phyloP scores from a whole-genome alignment of 176 grass and related monocot species.

The Luzula sylvatica region DNA sequence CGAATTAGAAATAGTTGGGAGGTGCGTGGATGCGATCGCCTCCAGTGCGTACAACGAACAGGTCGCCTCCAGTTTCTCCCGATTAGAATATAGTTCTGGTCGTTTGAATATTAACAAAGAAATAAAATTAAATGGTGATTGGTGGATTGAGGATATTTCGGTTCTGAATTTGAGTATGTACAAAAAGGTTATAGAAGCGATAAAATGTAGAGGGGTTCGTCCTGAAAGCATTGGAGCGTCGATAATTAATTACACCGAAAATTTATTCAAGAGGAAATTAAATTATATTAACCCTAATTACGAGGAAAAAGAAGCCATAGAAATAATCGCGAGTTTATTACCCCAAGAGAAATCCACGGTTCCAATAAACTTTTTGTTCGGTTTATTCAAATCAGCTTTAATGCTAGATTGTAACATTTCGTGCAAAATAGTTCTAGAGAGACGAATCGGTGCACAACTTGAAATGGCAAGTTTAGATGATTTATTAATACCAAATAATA shows the following conservation, averaged over 20 bases:
- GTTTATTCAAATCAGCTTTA: constrained; percentile 49
- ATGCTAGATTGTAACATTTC: constrained; percentile 43
- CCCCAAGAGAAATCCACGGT: constrained; percentile 51
- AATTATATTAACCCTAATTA: constrained; percentile 25
- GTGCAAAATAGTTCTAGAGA: constrained; percentile 58
- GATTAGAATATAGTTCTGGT: constrained; percentile 50
- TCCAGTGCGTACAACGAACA: constrained; percentile 57
- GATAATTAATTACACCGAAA: constrained; percentile 56
- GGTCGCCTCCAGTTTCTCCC: constrained; percentile 51
- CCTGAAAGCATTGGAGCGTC: constrained; percentile 55
- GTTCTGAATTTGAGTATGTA: constrained; percentile 75
- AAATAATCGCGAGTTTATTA: constrained; percentile 58
- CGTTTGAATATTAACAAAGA: constrained; percentile 58
- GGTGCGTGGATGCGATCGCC: constrained; percentile 74
- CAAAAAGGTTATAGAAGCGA: constrained; percentile 62
- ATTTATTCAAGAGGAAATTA: constrained; percentile 41
- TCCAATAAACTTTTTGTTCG: constrained; percentile 68
- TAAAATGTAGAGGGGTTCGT: constrained; percentile 61
- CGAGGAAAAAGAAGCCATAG: constrained; percentile 45
- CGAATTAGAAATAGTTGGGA: constrained; percentile 56
- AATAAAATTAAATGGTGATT: constrained; percentile 44
- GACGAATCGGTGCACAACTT: constrained; percentile 51
- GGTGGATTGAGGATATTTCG: constrained; percentile 92
- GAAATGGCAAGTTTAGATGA: constrained; percentile 51
- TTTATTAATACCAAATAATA: constrained; percentile 57